Conservation (phyloP, 805 yeast species). For the Candida incommunis region DNA sequence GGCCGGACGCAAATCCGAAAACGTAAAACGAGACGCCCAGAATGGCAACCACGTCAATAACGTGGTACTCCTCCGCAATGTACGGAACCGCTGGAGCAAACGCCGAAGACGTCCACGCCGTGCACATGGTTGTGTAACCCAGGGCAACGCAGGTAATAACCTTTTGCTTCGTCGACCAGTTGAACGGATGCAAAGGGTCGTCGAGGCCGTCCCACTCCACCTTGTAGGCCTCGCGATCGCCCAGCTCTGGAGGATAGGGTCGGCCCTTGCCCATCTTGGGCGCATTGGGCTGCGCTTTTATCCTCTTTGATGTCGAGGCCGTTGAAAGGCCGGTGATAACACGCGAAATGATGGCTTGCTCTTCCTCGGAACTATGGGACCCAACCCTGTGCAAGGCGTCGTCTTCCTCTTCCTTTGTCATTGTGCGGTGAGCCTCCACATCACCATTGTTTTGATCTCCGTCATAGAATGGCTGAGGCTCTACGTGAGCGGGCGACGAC, state of each 20-base stretch:
- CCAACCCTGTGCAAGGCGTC: not conserved
- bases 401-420: not conserved
- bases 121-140: slow-evolving; percentile 34
- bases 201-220: slow-evolving; percentile 6
- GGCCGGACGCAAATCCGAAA: slow-evolving; percentile 90
- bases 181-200: slow-evolving; percentile 4
- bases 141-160: slow-evolving; percentile 28
- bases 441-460: no score
- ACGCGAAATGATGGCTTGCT: not conserved
- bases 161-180: slow-evolving; percentile 24
- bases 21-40: slow-evolving; percentile 72
- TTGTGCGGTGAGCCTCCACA: not conserved
- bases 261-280: slow-evolving; percentile 6
- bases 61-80: slow-evolving; percentile 37
- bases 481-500: not conserved
- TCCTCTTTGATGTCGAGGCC: not conserved
- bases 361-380: not conserved
- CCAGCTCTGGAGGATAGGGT: slow-evolving; percentile 5
- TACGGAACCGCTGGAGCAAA: slow-evolving; percentile 47
- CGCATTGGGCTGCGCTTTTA: not conserved
- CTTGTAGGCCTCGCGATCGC: slow-evolving; percentile 6
- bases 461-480: not conserved
- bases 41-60: slow-evolving; percentile 56
- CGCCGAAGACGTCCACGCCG: slow-evolving; percentile 74
- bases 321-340: slow-evolving; percentile 1